A percentile compares a stretch with the other conserved stretches of the same genome.
phyloP scores from a whole-genome alignment of 225 moss, liverwort and hornwort genomes.

The Straminergon stramineum region DNA sequence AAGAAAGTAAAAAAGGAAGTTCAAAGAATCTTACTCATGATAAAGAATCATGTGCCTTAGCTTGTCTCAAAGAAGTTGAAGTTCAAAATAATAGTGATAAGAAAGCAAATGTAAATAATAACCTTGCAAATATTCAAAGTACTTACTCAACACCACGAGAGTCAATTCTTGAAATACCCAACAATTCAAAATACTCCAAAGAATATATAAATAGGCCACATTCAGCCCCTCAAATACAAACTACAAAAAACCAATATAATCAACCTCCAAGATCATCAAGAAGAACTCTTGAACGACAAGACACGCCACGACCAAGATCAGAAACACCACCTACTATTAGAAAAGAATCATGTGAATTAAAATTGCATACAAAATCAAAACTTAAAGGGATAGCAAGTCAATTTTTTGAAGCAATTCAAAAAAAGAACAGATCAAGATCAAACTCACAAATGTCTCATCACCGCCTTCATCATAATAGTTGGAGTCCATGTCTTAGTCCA shows the following conservation, averaged over 20 bases:
- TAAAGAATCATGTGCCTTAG: not conserved
- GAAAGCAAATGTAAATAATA: not conserved
- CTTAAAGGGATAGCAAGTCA: not conserved
- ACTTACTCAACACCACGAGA: conserved; percentile 10
- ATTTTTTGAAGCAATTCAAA: not conserved
- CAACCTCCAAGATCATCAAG: not conserved
- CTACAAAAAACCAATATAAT: not conserved
- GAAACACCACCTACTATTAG: not conserved
- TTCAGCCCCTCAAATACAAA: not conserved
- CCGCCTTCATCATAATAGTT: not conserved
- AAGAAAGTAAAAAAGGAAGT: not conserved
- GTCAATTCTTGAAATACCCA: not conserved
- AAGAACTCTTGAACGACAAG: not conserved
- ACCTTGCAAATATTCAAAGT: not conserved
- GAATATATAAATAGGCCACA: not conserved
- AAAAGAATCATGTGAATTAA: not conserved
- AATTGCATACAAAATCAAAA: not conserved
- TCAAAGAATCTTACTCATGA: not conserved
- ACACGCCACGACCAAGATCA: conserved; percentile 1
- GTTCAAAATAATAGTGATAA: not conserved
- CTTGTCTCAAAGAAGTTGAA: not conserved
- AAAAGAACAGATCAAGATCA: not conserved
- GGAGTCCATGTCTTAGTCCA: not conserved
- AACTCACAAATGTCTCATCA: not conserved
- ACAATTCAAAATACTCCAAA: not conserved